Base-by-base conservation (phyloP, 352 stramenopile genomes). In the Globisporangium emineosum region DNA sequence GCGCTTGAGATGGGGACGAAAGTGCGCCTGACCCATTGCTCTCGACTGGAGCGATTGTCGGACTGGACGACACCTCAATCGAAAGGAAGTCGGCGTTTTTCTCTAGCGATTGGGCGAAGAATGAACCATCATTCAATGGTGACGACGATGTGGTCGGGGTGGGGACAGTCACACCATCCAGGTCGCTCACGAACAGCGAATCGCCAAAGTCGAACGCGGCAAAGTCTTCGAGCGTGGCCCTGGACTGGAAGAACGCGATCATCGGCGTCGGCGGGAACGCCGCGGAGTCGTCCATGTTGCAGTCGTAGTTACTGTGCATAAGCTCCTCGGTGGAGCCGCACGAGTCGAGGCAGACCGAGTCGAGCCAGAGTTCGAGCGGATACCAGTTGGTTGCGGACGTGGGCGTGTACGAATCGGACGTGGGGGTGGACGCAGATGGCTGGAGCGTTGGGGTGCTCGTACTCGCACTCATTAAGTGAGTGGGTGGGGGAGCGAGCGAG, bases 281-380 rank as follows among this genome's bases (percentile, higher is more conserved):
- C 6, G 17, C 7, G 6, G 27, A 56, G 50, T 37, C 19, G 50
- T 8, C 32, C 9, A 17, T 35, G 29, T 54, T 21, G 17, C 17
- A 47, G 17, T 10, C 9, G 55, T n/a, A n/a, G n/a, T 35, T 25
- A 21, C 17, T 1, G 1, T 23, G 19, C 23, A 19, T 32, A 35
- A 51, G 10, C 4, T 54, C 21, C 12, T 54, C 21, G 55, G 35
- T 32, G 2, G 27, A 23, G 17, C 2, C 17, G 50, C 27, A 27
- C 29, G 30, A 27, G 40, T 61, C 54, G 54, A 60, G 33, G 5
- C 21, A 51, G n/a, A 60, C 40, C 21, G 33, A 30, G 54, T 60
- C 57, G 42, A 53, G 13, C 57, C 57, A 63, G 19, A 63, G 43
- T 13, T 53, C 43, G 43, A 56, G 43, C 17, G 57, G 27, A 8